These are phyloP conservation scores for Neltuma alba DNA, from an alignment of 306 rosid species.

Conservation along the genomic window DNA sequence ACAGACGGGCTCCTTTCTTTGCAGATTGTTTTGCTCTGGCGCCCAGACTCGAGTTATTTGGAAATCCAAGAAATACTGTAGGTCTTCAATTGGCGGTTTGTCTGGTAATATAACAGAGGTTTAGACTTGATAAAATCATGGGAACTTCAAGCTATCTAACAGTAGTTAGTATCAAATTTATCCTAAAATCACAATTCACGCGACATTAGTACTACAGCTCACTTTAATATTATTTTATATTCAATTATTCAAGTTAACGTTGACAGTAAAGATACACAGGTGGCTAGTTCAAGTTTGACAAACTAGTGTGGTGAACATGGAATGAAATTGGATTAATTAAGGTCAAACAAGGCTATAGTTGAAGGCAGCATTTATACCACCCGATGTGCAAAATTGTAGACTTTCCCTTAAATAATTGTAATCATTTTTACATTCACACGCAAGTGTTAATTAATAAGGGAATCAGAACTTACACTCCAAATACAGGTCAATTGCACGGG, in stretches of 20 bases:
- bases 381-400: not conserved
- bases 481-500: slow-evolving; percentile 90
- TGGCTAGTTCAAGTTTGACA: not conserved
- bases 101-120: slow-evolving; percentile 49
- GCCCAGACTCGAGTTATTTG: slow-evolving; percentile 93
- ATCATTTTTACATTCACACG: slow-evolving; percentile 23
- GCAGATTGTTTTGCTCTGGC: slow-evolving; percentile 81
- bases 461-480: slow-evolving; percentile 75
- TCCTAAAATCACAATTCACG: not conserved
- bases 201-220: not conserved
- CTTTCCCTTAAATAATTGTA: not conserved
- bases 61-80: slow-evolving; percentile 95
- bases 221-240: not conserved
- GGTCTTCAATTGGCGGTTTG: slow-evolving; percentile 95
- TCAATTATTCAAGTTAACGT: not conserved
- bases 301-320: not conserved
- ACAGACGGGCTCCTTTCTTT: slow-evolving; percentile 94
- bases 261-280: not conserved
- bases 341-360: not conserved
- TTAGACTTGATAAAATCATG: not conserved
- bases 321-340: not conserved
- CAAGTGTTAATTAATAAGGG: slow-evolving; percentile 18
- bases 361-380: not conserved
- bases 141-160: not conserved
- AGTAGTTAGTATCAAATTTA: not conserved